Percentiles rank a stretch among this genome's conserved stretches.
These are phyloP conservation scores for Venturia aucupariae DNA, from an alignment of 2,329 filamentous ascomycete species.

Conservation along the genomic window DNA sequence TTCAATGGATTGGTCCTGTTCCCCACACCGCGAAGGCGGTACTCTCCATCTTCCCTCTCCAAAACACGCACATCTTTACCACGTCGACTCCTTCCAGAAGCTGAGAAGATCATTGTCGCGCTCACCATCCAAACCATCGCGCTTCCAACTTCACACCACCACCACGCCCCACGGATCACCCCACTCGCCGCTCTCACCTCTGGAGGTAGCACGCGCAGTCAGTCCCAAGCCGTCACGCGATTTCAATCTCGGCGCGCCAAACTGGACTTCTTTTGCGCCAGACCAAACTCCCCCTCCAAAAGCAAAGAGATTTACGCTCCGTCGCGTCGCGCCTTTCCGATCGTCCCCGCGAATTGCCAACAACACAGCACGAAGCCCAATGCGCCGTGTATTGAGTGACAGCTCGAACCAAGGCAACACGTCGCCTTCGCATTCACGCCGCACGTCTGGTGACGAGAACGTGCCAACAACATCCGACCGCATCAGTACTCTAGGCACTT, in stretches of 20 bases:
- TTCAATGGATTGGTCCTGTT: conserved; percentile 25
- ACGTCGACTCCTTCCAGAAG: conserved; percentile 73
- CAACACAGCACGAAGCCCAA: conserved; percentile 65
- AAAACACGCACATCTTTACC: conserved; percentile 58
- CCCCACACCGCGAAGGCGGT: conserved; percentile 51
- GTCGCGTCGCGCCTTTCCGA: conserved; percentile 42
- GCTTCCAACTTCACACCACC: conserved; percentile 55
- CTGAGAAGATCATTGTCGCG: conserved; percentile 80
- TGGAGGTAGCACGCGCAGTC: conserved; percentile 35
- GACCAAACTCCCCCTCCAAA: conserved; percentile 37
- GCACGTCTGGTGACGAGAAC: conserved; percentile 39
- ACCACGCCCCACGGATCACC: conserved; percentile 34
- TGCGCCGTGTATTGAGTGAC: conserved; percentile 65
- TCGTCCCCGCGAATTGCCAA: conserved; percentile 52
- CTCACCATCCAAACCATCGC: conserved; percentile 74
- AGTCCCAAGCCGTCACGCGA: conserved; percentile 39
- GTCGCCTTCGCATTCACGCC: conserved; percentile 42
- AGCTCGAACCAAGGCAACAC: conserved; percentile 64
- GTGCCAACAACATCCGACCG: not conserved
- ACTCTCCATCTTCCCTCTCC: conserved; percentile 82
- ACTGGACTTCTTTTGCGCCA: not conserved
- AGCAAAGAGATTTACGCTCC: conserved; percentile 46
- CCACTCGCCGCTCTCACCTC: conserved; percentile 29
- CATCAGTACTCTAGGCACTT: not conserved
- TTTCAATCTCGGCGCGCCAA: not conserved